Conservation (phyloP, 495 filamentous ascomycete species). For the Lophium mytilinum region DNA sequence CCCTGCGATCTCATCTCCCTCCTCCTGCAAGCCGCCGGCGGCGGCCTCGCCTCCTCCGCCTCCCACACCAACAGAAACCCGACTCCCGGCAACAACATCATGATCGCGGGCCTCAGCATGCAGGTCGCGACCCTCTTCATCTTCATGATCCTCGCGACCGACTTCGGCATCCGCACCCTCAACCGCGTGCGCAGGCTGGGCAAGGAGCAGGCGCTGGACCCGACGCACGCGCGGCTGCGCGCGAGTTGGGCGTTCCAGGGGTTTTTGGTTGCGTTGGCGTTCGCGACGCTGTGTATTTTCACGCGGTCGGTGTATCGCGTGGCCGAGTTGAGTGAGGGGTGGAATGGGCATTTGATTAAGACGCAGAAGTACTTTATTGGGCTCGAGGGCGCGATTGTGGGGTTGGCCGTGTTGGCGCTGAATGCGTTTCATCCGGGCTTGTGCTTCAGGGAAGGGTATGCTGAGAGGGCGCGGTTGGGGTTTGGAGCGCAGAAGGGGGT, state of each 20-base stretch:
- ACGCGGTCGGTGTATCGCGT: slow-evolving; percentile 33
- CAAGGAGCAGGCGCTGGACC: slow-evolving; percentile 12
- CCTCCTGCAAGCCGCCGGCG: slow-evolving; percentile 45
- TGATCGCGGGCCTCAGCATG: slow-evolving; percentile 29
- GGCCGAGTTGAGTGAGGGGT: slow-evolving; percentile 32
- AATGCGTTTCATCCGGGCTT: slow-evolving; percentile 27
- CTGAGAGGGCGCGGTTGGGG: slow-evolving; percentile 2
- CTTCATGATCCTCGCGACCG: slow-evolving; percentile 26
- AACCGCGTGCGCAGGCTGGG: slow-evolving; percentile 7
- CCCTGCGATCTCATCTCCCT: slow-evolving; percentile 44
- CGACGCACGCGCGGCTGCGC: slow-evolving; percentile 12
- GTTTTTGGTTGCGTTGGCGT: slow-evolving; percentile 17
- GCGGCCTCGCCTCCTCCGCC: slow-evolving; percentile 33
- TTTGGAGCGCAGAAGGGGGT: slow-evolving; percentile 1
- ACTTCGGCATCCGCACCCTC: slow-evolving; percentile 26
- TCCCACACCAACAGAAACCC: slow-evolving; percentile 11
- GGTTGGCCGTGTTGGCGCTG: slow-evolving; percentile 16
- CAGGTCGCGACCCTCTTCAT: slow-evolving; percentile 29
- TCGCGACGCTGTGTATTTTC: slow-evolving; percentile 31
- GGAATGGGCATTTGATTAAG: slow-evolving; percentile 28
- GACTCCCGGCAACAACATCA: slow-evolving; percentile 22
- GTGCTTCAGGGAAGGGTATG: slow-evolving; percentile 23
- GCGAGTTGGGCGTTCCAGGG: slow-evolving; percentile 14
- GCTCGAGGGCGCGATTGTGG: slow-evolving; percentile 25
- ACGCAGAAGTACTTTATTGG: slow-evolving; percentile 30